Evolutionary conservation across 2,329 filamentous ascomycete species (phyloP), one percentile per base, ranked within the genome.

Genomic region (Neonectria neomacrospora): DNA sequence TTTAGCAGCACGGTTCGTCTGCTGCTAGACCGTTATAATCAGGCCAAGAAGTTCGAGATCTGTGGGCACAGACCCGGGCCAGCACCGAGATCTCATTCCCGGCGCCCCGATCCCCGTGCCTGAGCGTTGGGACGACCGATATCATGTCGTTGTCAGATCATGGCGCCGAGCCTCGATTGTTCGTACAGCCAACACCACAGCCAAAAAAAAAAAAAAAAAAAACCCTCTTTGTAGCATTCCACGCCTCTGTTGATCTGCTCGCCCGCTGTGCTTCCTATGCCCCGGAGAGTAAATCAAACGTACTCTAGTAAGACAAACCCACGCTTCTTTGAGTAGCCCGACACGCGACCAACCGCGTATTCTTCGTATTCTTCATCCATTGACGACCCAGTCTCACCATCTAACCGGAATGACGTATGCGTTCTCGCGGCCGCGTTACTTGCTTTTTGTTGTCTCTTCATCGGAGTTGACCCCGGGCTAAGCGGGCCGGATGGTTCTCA

Each of bases 391-490:
- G 53, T 61, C 54, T 57, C 53, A 41, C 61, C 47, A 44, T 39
- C 39, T 30, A 56, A 42, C 34, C 14, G 30, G n/a, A 55, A 61
- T 72, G 69, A 65, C 61, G 66, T 63, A 65, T 47, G 52, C 20
- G 51, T 45, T 48, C 14, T 14, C 26, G 44, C 26, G 41, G 58
- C 50, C 52, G 54, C 55, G 52, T 20, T 23, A 44, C 53, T 70
- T 71, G 61, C 64, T 67, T 69, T 70, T 66, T 69, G 56, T 64
- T 71, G 61, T 67, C 68, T 71, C 67, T 67, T 70, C 61, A 65
- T 42, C 42, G 26, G 20, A 58, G 47, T 47, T n/a, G 14, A 10
- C 28, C 45, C 54, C 39, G 18, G 16, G 54, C 55, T 11, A 37
- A 44, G 62, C 55, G 55, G 55, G 54, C 37, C 45, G 53, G 42